Conservation (phyloP, 1,139 yeast genomes). For the Pneumocystis wakefieldiae region DNA sequence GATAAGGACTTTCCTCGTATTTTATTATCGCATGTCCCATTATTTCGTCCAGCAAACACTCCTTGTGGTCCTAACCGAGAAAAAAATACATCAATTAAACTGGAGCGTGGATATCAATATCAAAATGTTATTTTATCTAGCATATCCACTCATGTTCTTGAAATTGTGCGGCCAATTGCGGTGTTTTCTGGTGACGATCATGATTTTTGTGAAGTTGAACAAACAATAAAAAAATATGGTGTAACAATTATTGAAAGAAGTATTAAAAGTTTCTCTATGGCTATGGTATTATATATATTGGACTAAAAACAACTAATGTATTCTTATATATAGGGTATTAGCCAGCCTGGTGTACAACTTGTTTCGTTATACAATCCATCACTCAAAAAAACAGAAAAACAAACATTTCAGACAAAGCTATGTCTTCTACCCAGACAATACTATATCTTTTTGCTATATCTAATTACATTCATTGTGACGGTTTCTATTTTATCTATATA, state of each 20-base stretch:
- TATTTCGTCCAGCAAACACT: constrained; percentile 43
- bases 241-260: constrained; percentile 57
- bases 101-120: constrained; percentile 52
- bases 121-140: constrained; percentile 57
- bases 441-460: constrained; percentile 13
- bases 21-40: constrained; percentile 65
- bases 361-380: constrained; percentile 35
- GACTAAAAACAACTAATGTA: background rate
- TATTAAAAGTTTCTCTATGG: constrained; percentile 81
- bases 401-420: constrained; percentile 15
- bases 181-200: constrained; percentile 92
- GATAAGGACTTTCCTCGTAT: constrained; percentile 40
- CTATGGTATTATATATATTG: constrained; percentile 29
- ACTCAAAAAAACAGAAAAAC: constrained; percentile 1
- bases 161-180: constrained; percentile 44
- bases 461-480: background rate
- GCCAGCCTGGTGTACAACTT: constrained; percentile 71
- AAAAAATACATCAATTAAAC: constrained; percentile 43
- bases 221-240: constrained; percentile 22
- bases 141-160: constrained; percentile 42
- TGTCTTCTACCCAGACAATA: constrained; percentile 18
- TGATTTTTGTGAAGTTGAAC: constrained; percentile 74
- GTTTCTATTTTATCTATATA: background rate
- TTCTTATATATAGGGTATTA: constrained; percentile 38
- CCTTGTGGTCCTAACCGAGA: constrained; percentile 60